Base-by-base conservation (phyloP, 192 early-diverging fungal genomes). In the Coemansia sp. region DNA sequence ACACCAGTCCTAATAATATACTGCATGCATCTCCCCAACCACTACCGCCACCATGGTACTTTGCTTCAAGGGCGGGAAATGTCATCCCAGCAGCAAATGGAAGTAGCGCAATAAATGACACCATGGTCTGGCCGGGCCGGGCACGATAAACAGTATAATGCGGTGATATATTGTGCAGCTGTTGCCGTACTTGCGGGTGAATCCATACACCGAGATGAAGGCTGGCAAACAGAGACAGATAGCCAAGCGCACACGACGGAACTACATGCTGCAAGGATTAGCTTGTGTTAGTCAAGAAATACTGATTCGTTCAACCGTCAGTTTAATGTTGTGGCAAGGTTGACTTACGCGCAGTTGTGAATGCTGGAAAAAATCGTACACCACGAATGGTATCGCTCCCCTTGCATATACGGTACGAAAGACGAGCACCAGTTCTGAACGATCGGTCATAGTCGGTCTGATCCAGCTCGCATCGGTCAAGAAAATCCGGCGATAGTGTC, bases 221-320 rank as follows among this genome's bases (percentile, higher is more conserved):
- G 47, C 77, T 74, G 53, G 62, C 51, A 68, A 74, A 80, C 61
- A 80, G 65, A 16, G 71, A 74, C 61, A 80, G 50, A 50, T 80
- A 80, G 1, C 52, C 68, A 57, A 67, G 59, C 5, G 45, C 38
- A 14, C 77, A 68, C 2, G 67, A 37, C 1, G 71, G 64, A 27
- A 74, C 77, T 74, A 64, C 37, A 22, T 41, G 29, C 7, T 19
- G 8, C 4, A n/a, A 14, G 2, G 5, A 19, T 49, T 17, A 2
- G 47, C 5, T 6, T 19, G 47, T 19, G 47, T 4, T n/a, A 49
- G 47, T 17, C 19, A 49, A 19, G 6, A 1, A 49, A 45, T 45
- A 12, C 10, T 45, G 3, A 0, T n/a, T 23, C 5, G 8, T 17
- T 9, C 49, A 51, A 8, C 29, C 6, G 7, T 31, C 49, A 51